Evolutionary conservation across 208 protist species (phyloP).

Genomic region (Kentomonas sorsogonicus): DNA sequence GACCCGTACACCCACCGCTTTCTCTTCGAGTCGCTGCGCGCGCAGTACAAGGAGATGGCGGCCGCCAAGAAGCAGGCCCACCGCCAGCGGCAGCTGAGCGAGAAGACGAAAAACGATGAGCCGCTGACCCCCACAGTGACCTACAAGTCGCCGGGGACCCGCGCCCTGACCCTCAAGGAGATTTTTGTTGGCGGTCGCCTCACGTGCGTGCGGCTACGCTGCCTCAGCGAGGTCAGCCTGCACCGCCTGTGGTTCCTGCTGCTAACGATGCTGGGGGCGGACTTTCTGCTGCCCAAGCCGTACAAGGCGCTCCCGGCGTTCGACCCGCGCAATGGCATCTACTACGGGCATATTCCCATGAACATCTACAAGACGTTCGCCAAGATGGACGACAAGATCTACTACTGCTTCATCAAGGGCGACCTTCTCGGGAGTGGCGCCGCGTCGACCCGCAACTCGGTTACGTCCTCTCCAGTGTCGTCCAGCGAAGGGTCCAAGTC

Average conservation of each 20-base stretch:
- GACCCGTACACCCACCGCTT: no score
- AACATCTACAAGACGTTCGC: constrained; percentile 36
- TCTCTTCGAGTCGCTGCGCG: no score
- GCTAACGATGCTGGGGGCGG: constrained; percentile 23
- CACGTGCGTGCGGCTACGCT: no score
- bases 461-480: no score
- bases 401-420: constrained; percentile 37
- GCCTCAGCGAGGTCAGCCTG: no score
- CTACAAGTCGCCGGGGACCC: constrained; percentile 44
- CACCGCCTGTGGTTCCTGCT: constrained; percentile 22
- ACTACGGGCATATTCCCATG: constrained; percentile 35
- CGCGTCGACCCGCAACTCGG: no score
- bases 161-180: constrained; percentile 8
- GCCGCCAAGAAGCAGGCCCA: no score
- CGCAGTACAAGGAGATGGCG: no score
- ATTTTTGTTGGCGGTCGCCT: constrained; percentile 18
- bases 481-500: no score
- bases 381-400: constrained; percentile 27
- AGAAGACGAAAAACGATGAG: constrained; percentile 12
- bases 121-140: constrained; percentile 10
- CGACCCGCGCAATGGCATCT: constrained; percentile 50
- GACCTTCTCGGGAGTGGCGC: constrained; percentile 30
- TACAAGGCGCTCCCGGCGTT: constrained; percentile 40
- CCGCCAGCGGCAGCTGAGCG: constrained; percentile 25
- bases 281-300: constrained; percentile 22